These are phyloP conservation scores for Nymphaea colorata DNA, from an alignment of 164 flowering plant species.

Conservation along the genomic window DNA sequence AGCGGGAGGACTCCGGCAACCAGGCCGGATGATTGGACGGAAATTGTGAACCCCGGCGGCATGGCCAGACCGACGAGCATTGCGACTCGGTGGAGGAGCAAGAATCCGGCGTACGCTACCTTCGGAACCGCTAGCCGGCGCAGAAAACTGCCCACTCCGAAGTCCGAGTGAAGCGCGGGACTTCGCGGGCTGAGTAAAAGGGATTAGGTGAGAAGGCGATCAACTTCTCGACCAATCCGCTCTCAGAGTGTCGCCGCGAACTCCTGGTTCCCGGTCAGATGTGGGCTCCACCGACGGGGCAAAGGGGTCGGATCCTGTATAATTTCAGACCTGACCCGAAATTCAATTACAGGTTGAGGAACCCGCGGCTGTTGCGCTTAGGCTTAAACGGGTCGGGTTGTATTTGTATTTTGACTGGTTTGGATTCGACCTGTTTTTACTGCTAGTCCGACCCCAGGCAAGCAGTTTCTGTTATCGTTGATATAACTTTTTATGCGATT, in stretches of 20 bases:
- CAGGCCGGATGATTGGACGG: not conserved
- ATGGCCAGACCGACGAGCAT: not conserved
- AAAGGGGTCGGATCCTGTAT: no score
- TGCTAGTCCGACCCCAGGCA: no score
- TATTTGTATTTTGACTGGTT: no score
- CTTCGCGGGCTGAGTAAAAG: not conserved
- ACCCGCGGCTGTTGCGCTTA: no score
- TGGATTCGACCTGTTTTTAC: no score
- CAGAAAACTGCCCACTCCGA: not conserved
- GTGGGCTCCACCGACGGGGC: no score
- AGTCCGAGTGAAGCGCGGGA: not conserved
- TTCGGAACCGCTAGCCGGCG: not conserved
- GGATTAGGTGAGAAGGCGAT: not conserved
- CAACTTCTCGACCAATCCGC: not conserved
- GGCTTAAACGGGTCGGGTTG: no score
- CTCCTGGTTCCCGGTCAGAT: not conserved
- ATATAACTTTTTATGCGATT: no score
- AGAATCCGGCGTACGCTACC: not conserved
- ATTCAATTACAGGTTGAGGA: no score
- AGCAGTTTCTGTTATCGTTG: no score
- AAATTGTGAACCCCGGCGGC: not conserved
- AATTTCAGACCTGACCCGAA: no score
- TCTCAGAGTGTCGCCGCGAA: not conserved
- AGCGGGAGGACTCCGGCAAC: not conserved
- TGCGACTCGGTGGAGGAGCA: not conserved